A percentile compares a stretch with the other conserved stretches of the same genome.
Evolutionary conservation across 148 eudicot genomes (phyloP).

Genomic region (Cornus kousa): DNA sequence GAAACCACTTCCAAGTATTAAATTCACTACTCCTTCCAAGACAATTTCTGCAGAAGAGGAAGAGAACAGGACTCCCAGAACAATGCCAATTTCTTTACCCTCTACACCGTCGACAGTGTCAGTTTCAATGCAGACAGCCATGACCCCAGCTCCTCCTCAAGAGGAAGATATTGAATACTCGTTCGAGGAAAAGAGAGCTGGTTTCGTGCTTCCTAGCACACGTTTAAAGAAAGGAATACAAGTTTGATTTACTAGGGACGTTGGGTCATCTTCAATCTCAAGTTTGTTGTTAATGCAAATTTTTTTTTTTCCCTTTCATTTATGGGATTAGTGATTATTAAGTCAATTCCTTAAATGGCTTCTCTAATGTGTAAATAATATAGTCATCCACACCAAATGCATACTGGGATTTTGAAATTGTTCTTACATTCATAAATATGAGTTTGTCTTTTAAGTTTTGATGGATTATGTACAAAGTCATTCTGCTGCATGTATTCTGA

Average conservation of each 20-base stretch:
- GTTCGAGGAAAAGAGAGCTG: conserved; percentile 74
- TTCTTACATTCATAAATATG: background rate
- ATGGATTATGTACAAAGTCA: background rate
- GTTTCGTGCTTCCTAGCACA: conserved; percentile 49
- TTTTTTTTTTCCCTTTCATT: background rate
- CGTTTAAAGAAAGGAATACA: conserved; percentile 31
- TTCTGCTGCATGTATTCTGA: no score
- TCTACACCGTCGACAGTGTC: conserved; percentile 47
- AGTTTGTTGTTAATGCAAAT: background rate
- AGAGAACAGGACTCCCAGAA: conserved; percentile 53
- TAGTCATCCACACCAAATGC: background rate
- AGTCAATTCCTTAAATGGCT: conserved; percentile 24
- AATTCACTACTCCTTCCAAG: conserved; percentile 41
- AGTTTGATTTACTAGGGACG: conserved; percentile 20
- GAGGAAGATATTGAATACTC: conserved; percentile 74
- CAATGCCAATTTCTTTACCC: conserved; percentile 34
- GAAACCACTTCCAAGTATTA: conserved; percentile 30
- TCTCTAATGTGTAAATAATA: conserved; percentile 7
- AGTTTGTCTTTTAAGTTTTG: background rate
- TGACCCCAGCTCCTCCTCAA: conserved; percentile 38
- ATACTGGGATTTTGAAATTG: conserved; percentile 7
- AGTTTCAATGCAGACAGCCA: conserved; percentile 47
- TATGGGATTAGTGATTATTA: background rate
- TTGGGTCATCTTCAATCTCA: background rate
- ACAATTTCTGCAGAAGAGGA: conserved; percentile 24